Evolutionary conservation across 2,329 filamentous ascomycete genomes (phyloP).

Genomic region (Epichloe scottii): DNA sequence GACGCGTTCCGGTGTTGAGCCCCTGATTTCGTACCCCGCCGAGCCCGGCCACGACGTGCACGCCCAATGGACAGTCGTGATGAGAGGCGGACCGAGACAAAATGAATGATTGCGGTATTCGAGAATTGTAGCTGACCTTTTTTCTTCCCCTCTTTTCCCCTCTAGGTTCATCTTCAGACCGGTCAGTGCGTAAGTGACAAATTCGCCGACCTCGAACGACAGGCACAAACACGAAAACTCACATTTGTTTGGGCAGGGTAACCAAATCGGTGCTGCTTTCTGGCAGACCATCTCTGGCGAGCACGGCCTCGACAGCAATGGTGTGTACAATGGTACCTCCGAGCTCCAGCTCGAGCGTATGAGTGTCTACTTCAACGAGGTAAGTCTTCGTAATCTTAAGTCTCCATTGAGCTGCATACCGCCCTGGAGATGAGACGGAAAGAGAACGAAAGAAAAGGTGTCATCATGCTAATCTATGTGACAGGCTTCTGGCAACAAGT

Average conservation of each 20-base stretch:
- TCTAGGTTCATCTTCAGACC: constrained; percentile 98
- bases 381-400: constrained; percentile 35
- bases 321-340: constrained; percentile 97
- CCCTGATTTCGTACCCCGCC: constrained; percentile 27
- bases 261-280: constrained; percentile 99
- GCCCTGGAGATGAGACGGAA: neutral
- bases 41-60: constrained; percentile 6
- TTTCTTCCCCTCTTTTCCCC: constrained; percentile 34
- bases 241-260: constrained; percentile 55
- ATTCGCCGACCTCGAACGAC: neutral
- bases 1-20: constrained; percentile 27
- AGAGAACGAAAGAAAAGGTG: neutral
- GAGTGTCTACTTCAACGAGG: constrained; percentile 96
- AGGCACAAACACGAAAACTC: constrained; percentile 17
- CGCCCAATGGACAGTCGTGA: neutral
- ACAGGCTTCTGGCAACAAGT: constrained; percentile 92
- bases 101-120: neutral
- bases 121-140: constrained; percentile 37
- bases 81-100: neutral
- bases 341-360: constrained; percentile 99
- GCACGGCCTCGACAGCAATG: constrained; percentile 95
- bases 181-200: constrained; percentile 77
- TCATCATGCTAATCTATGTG: neutral
- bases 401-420: neutral
- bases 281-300: constrained; percentile 84